phyloP scores from a whole-genome alignment of 1,284 basidiomycete species.

The Marasmius tenuissimus region DNA sequence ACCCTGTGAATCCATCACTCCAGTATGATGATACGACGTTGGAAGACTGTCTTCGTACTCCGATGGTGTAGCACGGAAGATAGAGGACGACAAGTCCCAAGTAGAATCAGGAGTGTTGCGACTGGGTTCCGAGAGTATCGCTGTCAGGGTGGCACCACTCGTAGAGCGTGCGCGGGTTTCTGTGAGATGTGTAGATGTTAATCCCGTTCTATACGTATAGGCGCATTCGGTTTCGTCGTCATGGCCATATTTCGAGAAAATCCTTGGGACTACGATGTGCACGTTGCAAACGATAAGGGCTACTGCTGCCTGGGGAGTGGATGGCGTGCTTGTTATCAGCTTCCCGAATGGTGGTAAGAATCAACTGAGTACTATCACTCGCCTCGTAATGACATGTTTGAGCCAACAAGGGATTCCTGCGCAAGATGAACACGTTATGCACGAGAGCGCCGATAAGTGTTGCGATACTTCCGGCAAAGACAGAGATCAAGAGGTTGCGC shows the following conservation, averaged over 20 bases:
- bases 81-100: too few species aligned
- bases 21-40: too few species aligned
- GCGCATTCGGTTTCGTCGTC: neutral
- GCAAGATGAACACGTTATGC: neutral
- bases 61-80: too few species aligned
- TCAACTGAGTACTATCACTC: neutral
- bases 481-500: neutral
- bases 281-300: neutral
- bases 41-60: too few species aligned
- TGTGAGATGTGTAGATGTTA: neutral
- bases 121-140: too few species aligned
- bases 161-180: neutral
- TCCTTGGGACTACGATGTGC: neutral
- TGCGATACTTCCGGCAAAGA: neutral
- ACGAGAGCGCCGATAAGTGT: neutral
- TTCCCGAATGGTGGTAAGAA: neutral
- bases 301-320: neutral
- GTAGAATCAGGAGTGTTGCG: too few species aligned
- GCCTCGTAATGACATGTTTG: neutral
- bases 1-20: too few species aligned
- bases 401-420: neutral
- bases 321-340: neutral
- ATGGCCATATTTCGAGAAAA: neutral
- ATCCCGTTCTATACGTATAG: neutral
- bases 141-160: too few species aligned